Evolutionary conservation across 1,284 basidiomycete genomes (phyloP).

Genomic region (Polyporus tsugae): DNA sequence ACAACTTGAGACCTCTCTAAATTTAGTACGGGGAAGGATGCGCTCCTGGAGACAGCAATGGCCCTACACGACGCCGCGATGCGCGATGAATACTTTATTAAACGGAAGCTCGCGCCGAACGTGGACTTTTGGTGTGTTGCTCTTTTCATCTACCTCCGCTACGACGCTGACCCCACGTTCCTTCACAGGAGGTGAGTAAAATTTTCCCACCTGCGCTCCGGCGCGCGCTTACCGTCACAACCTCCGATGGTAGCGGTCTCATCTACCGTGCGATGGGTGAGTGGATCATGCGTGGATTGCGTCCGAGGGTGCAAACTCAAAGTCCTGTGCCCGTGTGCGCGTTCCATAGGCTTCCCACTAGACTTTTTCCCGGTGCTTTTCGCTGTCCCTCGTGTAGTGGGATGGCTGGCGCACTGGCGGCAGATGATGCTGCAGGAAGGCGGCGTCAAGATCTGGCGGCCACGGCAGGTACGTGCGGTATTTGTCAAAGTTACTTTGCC

Average conservation of each 20-base stretch:
- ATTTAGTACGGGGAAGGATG: slow-evolving; percentile 79
- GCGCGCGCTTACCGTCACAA: slow-evolving; percentile 20
- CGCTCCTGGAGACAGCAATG: slow-evolving; percentile 87
- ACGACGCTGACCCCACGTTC: slow-evolving; percentile 24
- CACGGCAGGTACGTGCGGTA: slow-evolving; percentile 72
- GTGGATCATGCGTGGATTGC: slow-evolving; percentile 35
- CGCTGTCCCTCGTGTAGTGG: slow-evolving; percentile 88
- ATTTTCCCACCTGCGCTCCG: not conserved
- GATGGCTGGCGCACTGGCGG: slow-evolving; percentile 90
- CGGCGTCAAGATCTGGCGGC: slow-evolving; percentile 92
- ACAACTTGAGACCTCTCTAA: slow-evolving; percentile 10
- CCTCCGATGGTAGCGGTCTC: slow-evolving; percentile 63
- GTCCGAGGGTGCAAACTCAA: slow-evolving; percentile 20
- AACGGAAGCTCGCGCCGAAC: slow-evolving; percentile 79
- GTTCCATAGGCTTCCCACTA: slow-evolving; percentile 75
- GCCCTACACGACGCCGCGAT: slow-evolving; percentile 86
- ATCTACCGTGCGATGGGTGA: slow-evolving; percentile 90
- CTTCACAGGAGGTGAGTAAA: slow-evolving; percentile 54
- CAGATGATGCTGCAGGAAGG: slow-evolving; percentile 91
- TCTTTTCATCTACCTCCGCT: slow-evolving; percentile 12
- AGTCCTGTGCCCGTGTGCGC: slow-evolving; percentile 8
- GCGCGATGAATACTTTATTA: slow-evolving; percentile 87
- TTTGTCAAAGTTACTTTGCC: not conserved
- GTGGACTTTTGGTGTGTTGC: slow-evolving; percentile 81
- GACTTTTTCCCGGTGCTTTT: slow-evolving; percentile 94